phyloP scores from a whole-genome alignment of 495 filamentous ascomycete species.

The Poronia punctata region DNA sequence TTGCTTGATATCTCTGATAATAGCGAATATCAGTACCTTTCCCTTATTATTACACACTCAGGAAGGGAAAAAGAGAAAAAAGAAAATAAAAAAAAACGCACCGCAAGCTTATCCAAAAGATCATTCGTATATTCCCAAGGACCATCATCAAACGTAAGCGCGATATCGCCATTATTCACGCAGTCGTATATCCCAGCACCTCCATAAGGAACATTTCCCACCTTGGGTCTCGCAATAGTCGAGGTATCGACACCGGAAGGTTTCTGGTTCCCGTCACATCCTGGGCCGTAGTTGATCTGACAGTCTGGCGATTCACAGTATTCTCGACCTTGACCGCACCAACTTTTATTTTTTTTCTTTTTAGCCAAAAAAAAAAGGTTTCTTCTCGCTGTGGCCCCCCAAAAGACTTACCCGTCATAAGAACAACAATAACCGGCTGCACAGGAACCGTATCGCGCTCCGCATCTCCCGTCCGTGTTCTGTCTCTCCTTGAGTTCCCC shows the following conservation, averaged over 20 bases:
- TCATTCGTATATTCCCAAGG: conserved; percentile 62
- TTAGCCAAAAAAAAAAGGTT: conserved; percentile 27
- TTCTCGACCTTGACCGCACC: conserved; percentile 52
- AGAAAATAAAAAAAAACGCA: too few species aligned
- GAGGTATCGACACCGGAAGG: conserved; percentile 57
- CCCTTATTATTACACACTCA: too few species aligned
- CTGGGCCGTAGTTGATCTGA: conserved; percentile 56
- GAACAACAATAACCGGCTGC: conserved; percentile 57
- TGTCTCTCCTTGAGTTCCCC: conserved; percentile 19
- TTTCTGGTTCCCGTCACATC: conserved; percentile 60
- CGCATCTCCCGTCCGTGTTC: conserved; percentile 27
- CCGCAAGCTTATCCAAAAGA: conserved; percentile 58
- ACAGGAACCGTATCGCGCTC: conserved; percentile 42
- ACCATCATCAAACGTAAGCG: conserved; percentile 75
- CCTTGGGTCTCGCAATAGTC: conserved; percentile 48
- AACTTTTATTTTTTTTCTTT: conserved; percentile 34
- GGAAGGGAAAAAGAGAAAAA: too few species aligned
- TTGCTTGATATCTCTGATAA: conserved; percentile 53
- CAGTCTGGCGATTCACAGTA: conserved; percentile 68
- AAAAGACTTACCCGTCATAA: conserved; percentile 41
- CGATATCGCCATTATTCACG: conserved; percentile 53
- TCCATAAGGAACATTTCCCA: conserved; percentile 54
- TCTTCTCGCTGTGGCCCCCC: neutral
- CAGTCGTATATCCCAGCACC: conserved; percentile 63
- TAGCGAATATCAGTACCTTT: too few species aligned